Conservation (phyloP, 2,329 filamentous ascomycete species). For the Cadophora luteo-olivacea region DNA sequence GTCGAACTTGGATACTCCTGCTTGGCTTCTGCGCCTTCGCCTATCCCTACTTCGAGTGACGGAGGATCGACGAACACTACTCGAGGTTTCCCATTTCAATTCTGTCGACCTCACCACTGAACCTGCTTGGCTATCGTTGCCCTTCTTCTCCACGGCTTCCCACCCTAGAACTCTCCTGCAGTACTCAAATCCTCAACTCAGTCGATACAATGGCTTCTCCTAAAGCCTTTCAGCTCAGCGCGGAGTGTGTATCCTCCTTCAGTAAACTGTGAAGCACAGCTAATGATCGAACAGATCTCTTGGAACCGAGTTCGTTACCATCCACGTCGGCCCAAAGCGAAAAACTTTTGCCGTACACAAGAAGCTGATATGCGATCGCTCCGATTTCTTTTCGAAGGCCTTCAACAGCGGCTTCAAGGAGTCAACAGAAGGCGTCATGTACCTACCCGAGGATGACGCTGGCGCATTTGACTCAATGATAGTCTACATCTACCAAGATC, state of each 20-base stretch:
- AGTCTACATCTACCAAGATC: slow-evolving; percentile 17
- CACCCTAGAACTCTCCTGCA: too few relatives aligned
- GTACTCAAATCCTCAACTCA: not conserved
- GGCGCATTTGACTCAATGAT: slow-evolving; percentile 15
- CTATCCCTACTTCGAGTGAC: too few relatives aligned
- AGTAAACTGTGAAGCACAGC: not conserved
- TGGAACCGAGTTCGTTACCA: slow-evolving; percentile 31
- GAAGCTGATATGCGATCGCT: slow-evolving; percentile 29
- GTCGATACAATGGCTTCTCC: not conserved
- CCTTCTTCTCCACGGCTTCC: too few relatives aligned
- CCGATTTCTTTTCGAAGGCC: slow-evolving; percentile 18
- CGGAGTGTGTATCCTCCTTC: not conserved
- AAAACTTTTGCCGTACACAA: slow-evolving; percentile 36
- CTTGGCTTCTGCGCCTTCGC: too few relatives aligned
- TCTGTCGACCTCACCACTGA: too few relatives aligned
- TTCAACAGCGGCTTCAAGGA: slow-evolving; percentile 29
- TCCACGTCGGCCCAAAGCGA: slow-evolving; percentile 34
- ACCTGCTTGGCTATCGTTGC: too few relatives aligned
- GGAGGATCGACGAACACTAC: too few relatives aligned
- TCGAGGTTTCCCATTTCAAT: too few relatives aligned
- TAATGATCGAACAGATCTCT: not conserved
- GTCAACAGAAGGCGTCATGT: slow-evolving; percentile 8
- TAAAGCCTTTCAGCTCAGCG: not conserved
- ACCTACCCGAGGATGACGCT: slow-evolving; percentile 24
- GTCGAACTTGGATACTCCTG: too few relatives aligned